These are phyloP conservation scores for Lasiodiplodia sp. DNA, from an alignment of 2,329 filamentous ascomycete species.

Conservation along the genomic window DNA sequence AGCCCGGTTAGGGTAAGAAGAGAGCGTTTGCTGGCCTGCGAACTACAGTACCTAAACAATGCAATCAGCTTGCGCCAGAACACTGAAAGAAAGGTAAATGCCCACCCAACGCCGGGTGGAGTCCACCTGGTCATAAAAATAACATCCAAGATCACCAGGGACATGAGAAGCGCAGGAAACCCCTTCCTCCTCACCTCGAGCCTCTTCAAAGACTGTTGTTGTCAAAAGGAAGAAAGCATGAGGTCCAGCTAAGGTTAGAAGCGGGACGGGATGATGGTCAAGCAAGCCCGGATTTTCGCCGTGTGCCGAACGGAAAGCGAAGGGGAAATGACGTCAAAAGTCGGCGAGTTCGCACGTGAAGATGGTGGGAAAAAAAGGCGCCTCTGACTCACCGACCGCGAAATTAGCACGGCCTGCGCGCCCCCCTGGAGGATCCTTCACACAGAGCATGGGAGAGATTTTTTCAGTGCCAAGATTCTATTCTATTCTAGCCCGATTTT, in stretches of 20 bases:
- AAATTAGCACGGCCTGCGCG: neutral
- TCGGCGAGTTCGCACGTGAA: neutral
- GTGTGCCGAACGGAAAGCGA: neutral
- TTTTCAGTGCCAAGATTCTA: neutral
- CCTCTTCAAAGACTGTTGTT: neutral
- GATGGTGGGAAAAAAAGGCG: neutral
- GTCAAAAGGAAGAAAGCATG: neutral
- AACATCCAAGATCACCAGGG: too few species aligned
- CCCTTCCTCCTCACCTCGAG: too few species aligned
- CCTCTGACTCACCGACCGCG: neutral
- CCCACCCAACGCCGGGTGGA: too few species aligned
- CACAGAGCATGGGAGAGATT: neutral
- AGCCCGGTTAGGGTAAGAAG: too few species aligned
- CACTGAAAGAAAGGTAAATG: too few species aligned
- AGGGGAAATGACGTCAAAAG: neutral
- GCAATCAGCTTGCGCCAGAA: too few species aligned
- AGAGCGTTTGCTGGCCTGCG: too few species aligned
- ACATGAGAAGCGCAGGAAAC: too few species aligned
- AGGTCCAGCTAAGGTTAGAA: neutral
- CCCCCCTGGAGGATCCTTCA: neutral
- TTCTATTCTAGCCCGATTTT: conserved; percentile 24
- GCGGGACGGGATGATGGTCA: neutral
- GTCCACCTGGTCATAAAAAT: too few species aligned
- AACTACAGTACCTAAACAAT: too few species aligned
- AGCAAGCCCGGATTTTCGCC: neutral